phyloP scores from a whole-genome alignment of 257 asterid species.

The Plantago elongata region DNA sequence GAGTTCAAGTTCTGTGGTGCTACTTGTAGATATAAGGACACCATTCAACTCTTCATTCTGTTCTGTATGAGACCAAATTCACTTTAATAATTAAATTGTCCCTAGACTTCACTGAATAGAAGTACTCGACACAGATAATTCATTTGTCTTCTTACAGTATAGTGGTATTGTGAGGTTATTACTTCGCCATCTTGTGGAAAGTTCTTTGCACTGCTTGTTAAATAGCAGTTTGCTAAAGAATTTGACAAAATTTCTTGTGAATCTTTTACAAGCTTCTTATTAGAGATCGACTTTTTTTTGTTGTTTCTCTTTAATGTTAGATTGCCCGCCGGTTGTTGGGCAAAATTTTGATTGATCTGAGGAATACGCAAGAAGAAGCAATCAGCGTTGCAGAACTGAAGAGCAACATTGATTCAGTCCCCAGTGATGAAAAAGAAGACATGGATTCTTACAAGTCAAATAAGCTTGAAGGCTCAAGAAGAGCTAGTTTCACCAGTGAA shows the following conservation, averaged over 20 bases:
- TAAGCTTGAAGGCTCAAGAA: slow-evolving; percentile 56
- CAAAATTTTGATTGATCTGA: slow-evolving; percentile 71
- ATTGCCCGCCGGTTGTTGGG: slow-evolving; percentile 94
- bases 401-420: slow-evolving; percentile 37
- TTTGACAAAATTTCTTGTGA: slow-evolving; percentile 9
- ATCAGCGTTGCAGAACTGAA: slow-evolving; percentile 76
- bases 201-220: too few species aligned
- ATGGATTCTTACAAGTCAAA: slow-evolving; percentile 43
- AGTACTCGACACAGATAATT: neutral
- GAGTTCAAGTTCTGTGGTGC: neutral
- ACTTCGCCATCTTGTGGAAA: too few species aligned
- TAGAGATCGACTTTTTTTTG: neutral
- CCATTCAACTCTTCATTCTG: neutral
- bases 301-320: slow-evolving; percentile 32
- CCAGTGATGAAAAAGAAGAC: slow-evolving; percentile 48
- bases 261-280: neutral
- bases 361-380: slow-evolving; percentile 92
- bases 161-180: neutral
- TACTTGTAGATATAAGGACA: slow-evolving; percentile 18
- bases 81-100: slow-evolving; percentile 1
- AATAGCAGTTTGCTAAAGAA: neutral
- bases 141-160: neutral
- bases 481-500: slow-evolving; percentile 83
- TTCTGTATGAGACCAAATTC: neutral
- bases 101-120: neutral